Evolutionary conservation across 495 filamentous ascomycete genomes (phyloP).

Genomic region (Aspergillus coremiiformis): DNA sequence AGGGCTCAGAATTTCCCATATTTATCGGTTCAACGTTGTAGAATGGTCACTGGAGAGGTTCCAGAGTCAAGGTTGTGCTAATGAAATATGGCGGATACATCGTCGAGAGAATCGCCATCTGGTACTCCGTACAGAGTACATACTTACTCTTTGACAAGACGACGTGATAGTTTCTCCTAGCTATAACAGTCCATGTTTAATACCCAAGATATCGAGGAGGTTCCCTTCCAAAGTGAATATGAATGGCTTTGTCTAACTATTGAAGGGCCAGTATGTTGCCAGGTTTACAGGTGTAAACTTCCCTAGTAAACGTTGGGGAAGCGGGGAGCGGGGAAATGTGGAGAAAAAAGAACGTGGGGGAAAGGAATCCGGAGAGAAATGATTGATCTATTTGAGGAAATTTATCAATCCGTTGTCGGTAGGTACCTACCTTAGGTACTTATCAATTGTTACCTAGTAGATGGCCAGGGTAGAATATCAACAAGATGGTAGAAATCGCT

Average conservation of each 20-base stretch:
- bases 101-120: too few relatives aligned
- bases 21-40: neutral
- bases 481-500: neutral
- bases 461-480: neutral
- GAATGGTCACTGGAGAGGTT: neutral
- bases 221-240: neutral
- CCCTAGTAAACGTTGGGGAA: neutral
- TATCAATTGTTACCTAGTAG: neutral
- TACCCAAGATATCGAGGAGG: neutral
- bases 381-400: neutral
- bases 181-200: neutral
- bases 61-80: too few relatives aligned
- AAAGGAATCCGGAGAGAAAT: neutral
- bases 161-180: neutral
- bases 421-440: too few relatives aligned
- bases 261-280: neutral
- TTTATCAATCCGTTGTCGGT: neutral
- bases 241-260: neutral
- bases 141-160: too few relatives aligned
- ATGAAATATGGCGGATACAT: too few relatives aligned
- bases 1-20: neutral
- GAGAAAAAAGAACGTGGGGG: neutral
- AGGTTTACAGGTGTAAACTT: neutral
- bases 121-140: too few relatives aligned
- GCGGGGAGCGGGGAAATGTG: neutral